Conservation (phyloP, 2,329 filamentous ascomycete genomes). For the Colletotrichum kahawae region DNA sequence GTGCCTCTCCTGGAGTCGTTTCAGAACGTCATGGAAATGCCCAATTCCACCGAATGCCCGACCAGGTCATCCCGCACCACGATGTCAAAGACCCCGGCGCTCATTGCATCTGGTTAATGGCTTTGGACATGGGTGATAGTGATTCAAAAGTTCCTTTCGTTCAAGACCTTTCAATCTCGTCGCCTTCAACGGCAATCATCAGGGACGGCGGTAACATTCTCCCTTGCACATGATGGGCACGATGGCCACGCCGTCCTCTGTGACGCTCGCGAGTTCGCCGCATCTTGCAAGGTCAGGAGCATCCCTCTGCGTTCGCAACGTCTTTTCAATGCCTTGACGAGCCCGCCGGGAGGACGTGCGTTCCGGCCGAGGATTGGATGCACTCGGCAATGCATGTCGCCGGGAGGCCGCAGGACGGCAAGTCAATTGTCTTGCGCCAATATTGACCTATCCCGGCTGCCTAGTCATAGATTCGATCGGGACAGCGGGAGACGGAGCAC, state of each 20-base stretch:
- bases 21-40: constrained; percentile 52
- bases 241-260: constrained; percentile 59
- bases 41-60: constrained; percentile 43
- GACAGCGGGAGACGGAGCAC: constrained; percentile 62
- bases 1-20: constrained; percentile 52
- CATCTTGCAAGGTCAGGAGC: constrained; percentile 61
- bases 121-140: constrained; percentile 70
- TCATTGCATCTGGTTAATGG: constrained; percentile 63
- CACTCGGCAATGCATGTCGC: constrained; percentile 69
- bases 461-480: constrained; percentile 67
- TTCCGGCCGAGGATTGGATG: constrained; percentile 64
- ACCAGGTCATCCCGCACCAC: constrained; percentile 61
- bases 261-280: constrained; percentile 64
- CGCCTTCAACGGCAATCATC: constrained; percentile 60
- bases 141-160: constrained; percentile 56
- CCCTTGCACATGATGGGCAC: constrained; percentile 68
- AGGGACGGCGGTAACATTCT: constrained; percentile 61
- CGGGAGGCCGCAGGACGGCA: constrained; percentile 63
- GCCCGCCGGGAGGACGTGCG: constrained; percentile 62
- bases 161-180: constrained; percentile 53
- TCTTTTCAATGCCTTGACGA: constrained; percentile 58
- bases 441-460: constrained; percentile 61
- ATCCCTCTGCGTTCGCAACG: constrained; percentile 62
- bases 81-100: constrained; percentile 66
- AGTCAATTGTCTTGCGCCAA: constrained; percentile 65